Evolutionary conservation across 176 grass and related monocot genomes (phyloP).

Genomic region (Eleusine indica): DNA sequence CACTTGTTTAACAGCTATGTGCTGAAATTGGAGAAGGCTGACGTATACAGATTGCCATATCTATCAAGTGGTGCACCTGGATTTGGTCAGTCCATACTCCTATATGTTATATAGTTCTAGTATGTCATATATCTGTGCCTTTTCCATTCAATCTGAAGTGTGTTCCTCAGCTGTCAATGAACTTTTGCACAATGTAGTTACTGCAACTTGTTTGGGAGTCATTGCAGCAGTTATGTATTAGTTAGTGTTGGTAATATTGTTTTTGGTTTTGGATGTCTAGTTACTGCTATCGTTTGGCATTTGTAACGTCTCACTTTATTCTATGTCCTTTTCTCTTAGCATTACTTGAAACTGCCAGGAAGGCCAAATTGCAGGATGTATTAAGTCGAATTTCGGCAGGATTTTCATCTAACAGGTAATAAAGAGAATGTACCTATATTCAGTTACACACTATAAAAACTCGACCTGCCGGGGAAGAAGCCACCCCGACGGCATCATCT

Average conservation of each 20-base stretch:
- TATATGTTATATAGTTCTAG: background rate
- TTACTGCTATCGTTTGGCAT: constrained; percentile 11
- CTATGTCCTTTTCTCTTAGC: constrained; percentile 46
- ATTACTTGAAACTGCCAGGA: constrained; percentile 94
- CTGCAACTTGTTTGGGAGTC: constrained; percentile 1
- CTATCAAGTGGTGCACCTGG: constrained; percentile 89
- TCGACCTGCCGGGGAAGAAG: no score
- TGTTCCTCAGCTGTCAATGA: background rate
- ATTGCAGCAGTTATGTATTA: background rate
- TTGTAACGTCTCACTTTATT: constrained; percentile 19
- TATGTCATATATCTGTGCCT: background rate
- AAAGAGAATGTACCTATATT: background rate
- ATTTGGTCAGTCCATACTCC: constrained; percentile 69
- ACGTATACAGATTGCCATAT: constrained; percentile 90
- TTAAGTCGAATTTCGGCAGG: constrained; percentile 68
- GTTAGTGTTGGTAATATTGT: background rate
- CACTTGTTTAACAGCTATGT: constrained; percentile 66
- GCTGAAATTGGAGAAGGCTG: constrained; percentile 90
- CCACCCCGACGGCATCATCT: no score
- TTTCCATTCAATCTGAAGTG: constrained; percentile 14
- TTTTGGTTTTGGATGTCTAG: background rate
- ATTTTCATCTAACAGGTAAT: constrained; percentile 82
- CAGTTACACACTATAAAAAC: no score
- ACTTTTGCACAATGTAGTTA: background rate
- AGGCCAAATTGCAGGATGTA: constrained; percentile 73